Evolutionary conservation across 805 yeast genomes (phyloP).

Genomic region (Wickerhamomyces chambardii): DNA sequence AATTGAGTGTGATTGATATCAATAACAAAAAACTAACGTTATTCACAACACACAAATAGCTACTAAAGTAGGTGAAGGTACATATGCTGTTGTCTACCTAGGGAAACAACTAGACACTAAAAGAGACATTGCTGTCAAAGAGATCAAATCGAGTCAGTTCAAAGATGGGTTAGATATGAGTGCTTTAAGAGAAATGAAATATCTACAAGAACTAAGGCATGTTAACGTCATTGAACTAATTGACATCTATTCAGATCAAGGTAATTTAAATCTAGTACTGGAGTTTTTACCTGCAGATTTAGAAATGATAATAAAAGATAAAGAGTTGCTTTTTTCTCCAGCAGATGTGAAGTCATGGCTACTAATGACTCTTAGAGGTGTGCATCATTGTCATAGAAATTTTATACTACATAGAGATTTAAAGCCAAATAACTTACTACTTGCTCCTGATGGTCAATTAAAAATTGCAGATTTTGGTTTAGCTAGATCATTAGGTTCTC

Average conservation of each 20-base stretch:
- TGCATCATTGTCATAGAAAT: constrained; percentile 92
- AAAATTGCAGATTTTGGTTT: constrained; percentile 97
- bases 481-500: constrained; percentile 76
- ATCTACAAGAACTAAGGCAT: constrained; percentile 73
- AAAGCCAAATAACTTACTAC: constrained; percentile 83
- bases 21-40: background rate
- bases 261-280: constrained; percentile 71
- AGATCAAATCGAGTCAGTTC: constrained; percentile 88
- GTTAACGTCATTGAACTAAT: constrained; percentile 78
- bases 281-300: constrained; percentile 91
- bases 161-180: constrained; percentile 98
- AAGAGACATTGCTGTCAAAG: constrained; percentile 81
- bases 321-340: constrained; percentile 63
- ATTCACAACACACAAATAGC: constrained; percentile 26
- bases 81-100: constrained; percentile 92
- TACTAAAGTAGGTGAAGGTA: constrained; percentile 96
- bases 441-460: constrained; percentile 81
- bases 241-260: constrained; percentile 71
- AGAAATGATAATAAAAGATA: constrained; percentile 83
- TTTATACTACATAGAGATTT: constrained; percentile 87
- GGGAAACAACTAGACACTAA: constrained; percentile 55
- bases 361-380: constrained; percentile 88
- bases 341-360: constrained; percentile 92
- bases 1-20: background rate
- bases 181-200: constrained; percentile 89